Evolutionary conservation across 495 filamentous ascomycete species (phyloP), one percentile per base, ranked within the genome.

Genomic region (Venustampulla echinocandica): DNA sequence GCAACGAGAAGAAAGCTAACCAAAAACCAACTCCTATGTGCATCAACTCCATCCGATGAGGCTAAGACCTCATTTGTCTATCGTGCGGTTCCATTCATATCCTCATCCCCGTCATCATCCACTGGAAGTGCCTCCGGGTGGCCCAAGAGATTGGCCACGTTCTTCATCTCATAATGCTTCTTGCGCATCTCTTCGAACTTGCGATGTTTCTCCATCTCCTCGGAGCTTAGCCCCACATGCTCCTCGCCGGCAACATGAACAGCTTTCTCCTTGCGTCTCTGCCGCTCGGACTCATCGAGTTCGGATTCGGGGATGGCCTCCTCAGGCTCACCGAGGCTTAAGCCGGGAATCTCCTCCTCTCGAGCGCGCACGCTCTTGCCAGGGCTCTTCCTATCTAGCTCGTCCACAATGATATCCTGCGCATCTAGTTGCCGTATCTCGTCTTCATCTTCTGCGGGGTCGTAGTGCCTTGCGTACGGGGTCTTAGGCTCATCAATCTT

Each of bases 401-500:
- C 80, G 53, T 87, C 81, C 7, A 84, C 81, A 2, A 75, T 61
- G 15, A 85, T 51, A 6, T 74, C 76, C 49, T 75, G 62, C 0
- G 72, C 74, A 56, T 84, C 71, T 1, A 83, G 59, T 34, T 71
- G 69, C 21, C 61, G 62, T 50, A 84, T 72, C 60, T 93, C 82
- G 28, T 80, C 84, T 42, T 82, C 85, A 48, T 97, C 92, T 57
- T 95, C 85, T 24, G 76, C 58, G 13, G 89, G 88, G 58, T 98
- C 88, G 58, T 96, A 96, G 50, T 85, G 84, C 56, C 79, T 82
- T 13, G 87, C 92, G 54, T 87, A 98, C 0, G 92, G 92, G 14
- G 92, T 98, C 74, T 98, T 98, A 39, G 92, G 92, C 68, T 98
- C 92, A 54, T 85, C 81, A 58, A 98, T 97, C 73, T 97, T 97